Conservation (phyloP, 1,284 basidiomycete genomes). For the Apiotrichum gamsii region DNA sequence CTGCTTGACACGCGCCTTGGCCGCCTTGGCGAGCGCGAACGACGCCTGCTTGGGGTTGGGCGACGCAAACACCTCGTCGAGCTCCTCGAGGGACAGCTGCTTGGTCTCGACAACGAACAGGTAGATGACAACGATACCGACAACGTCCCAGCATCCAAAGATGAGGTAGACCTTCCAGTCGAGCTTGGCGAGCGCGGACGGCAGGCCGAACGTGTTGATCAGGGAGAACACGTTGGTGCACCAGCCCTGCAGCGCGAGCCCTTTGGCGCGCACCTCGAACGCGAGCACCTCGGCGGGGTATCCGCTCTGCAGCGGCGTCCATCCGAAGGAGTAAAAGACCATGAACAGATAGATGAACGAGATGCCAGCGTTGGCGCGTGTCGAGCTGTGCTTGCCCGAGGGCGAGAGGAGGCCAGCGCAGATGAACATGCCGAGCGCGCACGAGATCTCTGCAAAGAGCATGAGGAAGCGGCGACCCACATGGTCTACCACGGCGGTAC, state of each 20-base stretch:
- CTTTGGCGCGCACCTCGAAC: constrained; percentile 54
- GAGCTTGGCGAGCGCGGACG: constrained; percentile 24
- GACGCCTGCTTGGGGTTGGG: constrained; percentile 51
- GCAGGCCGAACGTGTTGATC: constrained; percentile 38
- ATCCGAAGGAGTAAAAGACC: constrained; percentile 50
- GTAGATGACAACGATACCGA: constrained; percentile 57
- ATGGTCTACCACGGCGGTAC: constrained; percentile 24
- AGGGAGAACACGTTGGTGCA: constrained; percentile 18
- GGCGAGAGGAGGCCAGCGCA: constrained; percentile 26
- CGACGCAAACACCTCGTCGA: constrained; percentile 54
- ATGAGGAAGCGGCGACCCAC: constrained; percentile 30
- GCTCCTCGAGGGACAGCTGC: constrained; percentile 54
- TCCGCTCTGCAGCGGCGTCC: constrained; percentile 56
- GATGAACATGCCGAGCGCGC: constrained; percentile 26
- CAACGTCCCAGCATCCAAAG: constrained; percentile 54
- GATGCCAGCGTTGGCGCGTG: constrained; percentile 31
- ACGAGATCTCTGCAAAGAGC: constrained; percentile 21
- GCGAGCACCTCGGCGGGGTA: constrained; percentile 55
- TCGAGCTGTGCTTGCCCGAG: constrained; percentile 16
- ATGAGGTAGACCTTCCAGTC: constrained; percentile 51
- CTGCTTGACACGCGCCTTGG: constrained; percentile 2
- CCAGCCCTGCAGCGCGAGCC: constrained; percentile 35
- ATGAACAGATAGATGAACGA: constrained; percentile 22
- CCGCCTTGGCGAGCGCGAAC: constrained; percentile 21
- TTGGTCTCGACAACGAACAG: constrained; percentile 52